phyloP scores from a whole-genome alignment of 352 stramenopile genomes.

The Achlya hypogyna region DNA sequence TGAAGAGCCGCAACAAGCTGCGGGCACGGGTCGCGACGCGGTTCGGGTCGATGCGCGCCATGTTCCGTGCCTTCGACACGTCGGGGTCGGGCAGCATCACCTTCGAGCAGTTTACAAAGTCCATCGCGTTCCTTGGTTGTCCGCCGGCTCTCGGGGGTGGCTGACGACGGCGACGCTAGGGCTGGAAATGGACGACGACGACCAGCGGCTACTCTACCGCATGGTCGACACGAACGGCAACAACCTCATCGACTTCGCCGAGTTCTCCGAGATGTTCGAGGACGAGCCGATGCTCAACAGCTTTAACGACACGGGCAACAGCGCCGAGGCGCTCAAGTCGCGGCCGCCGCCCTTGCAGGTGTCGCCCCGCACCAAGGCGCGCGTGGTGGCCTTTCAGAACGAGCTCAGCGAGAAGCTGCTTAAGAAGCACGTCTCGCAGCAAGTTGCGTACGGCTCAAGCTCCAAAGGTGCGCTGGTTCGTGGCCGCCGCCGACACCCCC shows the following conservation, averaged over 20 bases:
- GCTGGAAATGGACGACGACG: slow-evolving; percentile 56
- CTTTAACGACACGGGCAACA: slow-evolving; percentile 15
- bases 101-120: slow-evolving; percentile 46
- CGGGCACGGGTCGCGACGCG: slow-evolving; percentile 58
- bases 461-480: slow-evolving; percentile 1
- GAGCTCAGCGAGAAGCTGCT: slow-evolving; percentile 49
- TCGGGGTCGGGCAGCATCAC: slow-evolving; percentile 60
- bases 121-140: slow-evolving; percentile 3
- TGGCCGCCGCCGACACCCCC: not conserved
- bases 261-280: slow-evolving; percentile 70
- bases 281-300: slow-evolving; percentile 21
- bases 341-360: slow-evolving; percentile 36
- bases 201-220: slow-evolving; percentile 40
- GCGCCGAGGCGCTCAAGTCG: slow-evolving; percentile 9
- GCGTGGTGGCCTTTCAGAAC: slow-evolving; percentile 54
- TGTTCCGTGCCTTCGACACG: slow-evolving; percentile 65
- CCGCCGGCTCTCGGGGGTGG: not conserved
- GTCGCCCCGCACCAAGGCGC: slow-evolving; percentile 42
- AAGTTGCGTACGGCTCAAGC: slow-evolving; percentile 15
- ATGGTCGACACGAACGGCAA: slow-evolving; percentile 58
- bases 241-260: slow-evolving; percentile 58
- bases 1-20: slow-evolving; percentile 38
- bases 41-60: slow-evolving; percentile 67
- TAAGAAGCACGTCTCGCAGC: slow-evolving; percentile 34
- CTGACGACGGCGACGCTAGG: not conserved